Base-by-base conservation (phyloP, 345 rosid genomes). In the Diplotaxis tenuifolia region DNA sequence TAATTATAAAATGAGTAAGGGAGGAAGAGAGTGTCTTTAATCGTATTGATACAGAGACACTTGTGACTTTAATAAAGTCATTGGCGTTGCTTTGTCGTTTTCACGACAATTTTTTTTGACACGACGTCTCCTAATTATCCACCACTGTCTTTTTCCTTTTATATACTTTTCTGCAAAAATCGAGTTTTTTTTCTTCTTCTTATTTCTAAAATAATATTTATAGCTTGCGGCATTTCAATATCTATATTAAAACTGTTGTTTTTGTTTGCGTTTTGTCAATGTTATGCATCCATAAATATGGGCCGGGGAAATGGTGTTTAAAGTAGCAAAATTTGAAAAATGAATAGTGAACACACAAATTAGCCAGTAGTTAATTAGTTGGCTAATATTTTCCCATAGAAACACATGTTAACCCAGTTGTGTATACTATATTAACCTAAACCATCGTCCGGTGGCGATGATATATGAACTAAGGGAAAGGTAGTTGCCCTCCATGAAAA, bases 31-130 rank as follows among this genome's bases (percentile, higher is more conserved):
- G 80, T 76, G 54, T 18, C 77, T 77, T 77, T 77, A 71, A 77
- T 65, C 77, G 76, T 49, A 77, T 23, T 72, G 81, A 77, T 67
- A 54, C 68, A 72, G 80, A 66, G 77, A 66, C 76, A 77, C 73
- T 77, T 72, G 81, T 77, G 69, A 72, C 81, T 77, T 77, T 77
- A 77, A 52, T 77, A 77, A 77, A 77, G 81, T 77, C 81, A 77
- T 71, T 66, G 80, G 71, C 69, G 73, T 72, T 72, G 70, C 81
- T 77, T 77, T 72, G 81, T 77, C 77, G 77, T 72, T 72, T 67
- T 60, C 81, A 15, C 71, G 80, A 76, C 80, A 76, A 64, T 47
- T 40, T 45, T 76, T 62, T 31, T 57, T 64, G 80, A 77, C 76
- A 58, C 72, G 80, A 77, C 80, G 47, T 77, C 67, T 77, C 76